Base-by-base conservation (phyloP, 257 asterid genomes). In the Galeopsis tetrahit region DNA sequence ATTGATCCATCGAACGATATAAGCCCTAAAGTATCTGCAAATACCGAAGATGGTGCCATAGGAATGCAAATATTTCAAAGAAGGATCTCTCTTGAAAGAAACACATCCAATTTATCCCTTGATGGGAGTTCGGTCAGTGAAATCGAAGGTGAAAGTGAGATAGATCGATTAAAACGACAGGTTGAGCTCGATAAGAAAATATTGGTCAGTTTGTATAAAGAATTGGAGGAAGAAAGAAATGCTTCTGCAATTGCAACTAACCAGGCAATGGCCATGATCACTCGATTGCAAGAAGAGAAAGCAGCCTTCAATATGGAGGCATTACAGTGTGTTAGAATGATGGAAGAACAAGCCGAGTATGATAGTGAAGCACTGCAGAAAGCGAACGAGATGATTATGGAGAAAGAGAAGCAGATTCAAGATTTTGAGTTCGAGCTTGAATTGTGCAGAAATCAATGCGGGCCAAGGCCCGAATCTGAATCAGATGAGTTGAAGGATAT, bases 201-300 rank as follows among this genome's bases (percentile, higher is more conserved):
- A 66, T 77, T 88, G 82, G 10, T 71, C 71, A 67, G 82, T 73
- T 76, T 92, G 75, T 92, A 90, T 78, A 84, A 79, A 74, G 98
- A 92, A 43, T 78, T 92, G 64, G 98, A 92, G 84, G 98, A 92
- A 70, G 98, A 92, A 82, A 81, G 95, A 82, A 92, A 78, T 69
- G 96, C 98, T 49, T 88, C 98, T 58, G 85, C 96, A 5, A 81
- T 88, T 61, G 97, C 98, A n/a, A 90, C 89, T 53, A 90, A 88
- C 76, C 96, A 92, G 79, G 87, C 98, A 3, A 88, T 92, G 98
- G 95, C 98, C 28, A 92, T 92, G 98, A 90, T 92, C 72, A 90
- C 97, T 60, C 75, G 96, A 73, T 75, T 92, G 78, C 98, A 92
- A 75, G 96, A 90, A 74, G 98, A 92, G 83, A 92, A 92, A 75